These are phyloP conservation scores for Hura crepitans DNA, from an alignment of 441 rosid species.

Conservation along the genomic window DNA sequence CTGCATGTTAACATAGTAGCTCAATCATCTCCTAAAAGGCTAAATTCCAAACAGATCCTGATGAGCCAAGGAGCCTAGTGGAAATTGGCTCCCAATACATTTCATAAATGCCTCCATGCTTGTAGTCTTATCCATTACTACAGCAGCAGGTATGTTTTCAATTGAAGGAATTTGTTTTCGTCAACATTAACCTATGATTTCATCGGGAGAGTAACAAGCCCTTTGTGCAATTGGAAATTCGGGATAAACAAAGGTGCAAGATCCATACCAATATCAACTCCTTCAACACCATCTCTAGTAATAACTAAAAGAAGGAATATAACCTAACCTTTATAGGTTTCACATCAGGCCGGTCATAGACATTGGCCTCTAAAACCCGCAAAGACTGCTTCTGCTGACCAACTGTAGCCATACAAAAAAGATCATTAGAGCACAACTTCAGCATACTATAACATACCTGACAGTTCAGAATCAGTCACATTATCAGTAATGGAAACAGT, in stretches of 20 bases:
- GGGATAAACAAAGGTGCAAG: not conserved
- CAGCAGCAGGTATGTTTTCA: not conserved
- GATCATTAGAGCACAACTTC: constrained; percentile 11
- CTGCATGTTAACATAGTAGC: not conserved
- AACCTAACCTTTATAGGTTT: constrained; percentile 56
- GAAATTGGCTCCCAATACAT: not conserved
- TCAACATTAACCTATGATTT: not conserved
- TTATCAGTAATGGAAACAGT: not conserved
- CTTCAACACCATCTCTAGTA: not conserved
- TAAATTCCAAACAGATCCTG: not conserved
- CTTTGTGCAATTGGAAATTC: not conserved
- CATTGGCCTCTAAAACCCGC: constrained; percentile 55
- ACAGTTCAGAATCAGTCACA: not conserved
- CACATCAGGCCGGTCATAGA: constrained; percentile 60
- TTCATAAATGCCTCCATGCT: not conserved
- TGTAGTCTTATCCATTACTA: too few species aligned
- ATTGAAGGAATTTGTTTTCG: not conserved
- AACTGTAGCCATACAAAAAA: constrained; percentile 31
- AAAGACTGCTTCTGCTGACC: constrained; percentile 50
- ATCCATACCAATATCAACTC: not conserved
- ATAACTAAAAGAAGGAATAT: constrained; percentile 14
- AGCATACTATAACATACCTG: constrained; percentile 10
- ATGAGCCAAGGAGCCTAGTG: not conserved
- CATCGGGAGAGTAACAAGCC: not conserved
- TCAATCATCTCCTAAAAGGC: not conserved